Evolutionary conservation across 495 filamentous ascomycete species (phyloP).

Genomic region (Apodospora peruviana): DNA sequence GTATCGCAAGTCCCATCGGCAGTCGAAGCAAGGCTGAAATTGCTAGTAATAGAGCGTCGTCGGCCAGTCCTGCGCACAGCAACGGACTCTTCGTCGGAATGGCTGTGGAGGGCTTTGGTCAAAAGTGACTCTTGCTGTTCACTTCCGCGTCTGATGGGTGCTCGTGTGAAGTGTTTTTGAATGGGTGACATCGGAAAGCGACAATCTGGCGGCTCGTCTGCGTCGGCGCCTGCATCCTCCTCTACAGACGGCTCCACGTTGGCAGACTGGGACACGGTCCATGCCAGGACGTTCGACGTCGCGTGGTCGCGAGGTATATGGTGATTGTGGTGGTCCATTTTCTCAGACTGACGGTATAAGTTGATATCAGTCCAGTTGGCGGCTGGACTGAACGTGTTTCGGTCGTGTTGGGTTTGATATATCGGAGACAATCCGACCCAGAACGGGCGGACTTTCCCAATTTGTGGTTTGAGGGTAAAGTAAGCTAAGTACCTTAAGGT

Average conservation of each 20-base stretch:
- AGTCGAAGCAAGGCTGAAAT: constrained; percentile 70
- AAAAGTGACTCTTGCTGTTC: constrained; percentile 68
- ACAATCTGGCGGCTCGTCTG: constrained; percentile 29
- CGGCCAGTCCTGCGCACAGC: constrained; percentile 20
- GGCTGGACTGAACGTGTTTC: background rate
- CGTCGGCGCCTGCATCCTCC: constrained; percentile 29
- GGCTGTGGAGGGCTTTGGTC: constrained; percentile 68
- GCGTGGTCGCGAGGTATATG: constrained; percentile 31
- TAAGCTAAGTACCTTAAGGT: too few relatives aligned
- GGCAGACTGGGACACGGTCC: constrained; percentile 33
- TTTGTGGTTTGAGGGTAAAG: too few relatives aligned
- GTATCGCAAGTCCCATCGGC: constrained; percentile 88
- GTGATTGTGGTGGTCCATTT: constrained; percentile 36
- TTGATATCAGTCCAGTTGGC: background rate
- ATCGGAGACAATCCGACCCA: background rate
- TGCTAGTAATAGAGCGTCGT: constrained; percentile 70
- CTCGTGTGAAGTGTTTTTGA: constrained; percentile 34
- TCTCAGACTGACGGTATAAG: constrained; percentile 3
- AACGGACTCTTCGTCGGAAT: constrained; percentile 47
- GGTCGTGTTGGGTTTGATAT: too few relatives aligned
- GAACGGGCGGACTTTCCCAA: background rate
- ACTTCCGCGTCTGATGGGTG: constrained; percentile 31
- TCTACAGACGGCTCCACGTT: constrained; percentile 39
- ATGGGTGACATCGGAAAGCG: constrained; percentile 7
- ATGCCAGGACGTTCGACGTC: constrained; percentile 35